Base-by-base conservation (phyloP, 2,329 filamentous ascomycete genomes). In the Neospermospora avenae region DNA sequence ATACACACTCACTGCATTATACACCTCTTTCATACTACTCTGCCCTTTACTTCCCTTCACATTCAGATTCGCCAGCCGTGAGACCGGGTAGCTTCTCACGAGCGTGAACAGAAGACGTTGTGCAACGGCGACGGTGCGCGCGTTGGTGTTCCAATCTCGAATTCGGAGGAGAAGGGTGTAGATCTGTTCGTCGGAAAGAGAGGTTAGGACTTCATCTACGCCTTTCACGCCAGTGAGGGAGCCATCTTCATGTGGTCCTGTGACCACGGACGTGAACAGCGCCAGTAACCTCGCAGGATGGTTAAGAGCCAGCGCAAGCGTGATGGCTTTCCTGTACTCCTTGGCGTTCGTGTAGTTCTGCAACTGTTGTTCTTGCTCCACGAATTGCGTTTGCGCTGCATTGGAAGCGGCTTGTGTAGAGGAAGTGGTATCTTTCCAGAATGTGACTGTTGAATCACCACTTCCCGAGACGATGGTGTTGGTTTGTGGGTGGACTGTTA, bases 141-240 rank as follows among this genome's bases (percentile, higher is more conserved):
- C 92, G 69, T 98, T 98, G 4, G 95, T 96, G 73, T 99, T 99
- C 95, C 95, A 99, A 76, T 99, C 95, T 48, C 96, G 84, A 46
- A 97, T 76, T 60, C 95, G 82, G 39, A 93, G 79, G 0, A 99
- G 82, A 14, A 99, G 82, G 6, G 85, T 80, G 75, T 91, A 96
- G 14, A 99, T 83, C 73, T 98, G 93, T 67, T 93, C 89, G 67
- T 95, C 88, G 4, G 88, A 88, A 5, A 99, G 80, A 13, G 78
- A 84, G n/a, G 81, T 84, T 0, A 99, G 79, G 0, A 96, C 93
- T 18, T 91, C 83, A 68, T 98, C 95, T 8, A 98, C 93, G 11
- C 86, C 84, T 59, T 77, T 80, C 16, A 86, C 73, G 0, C 89
- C 89, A 1, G 80, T 84, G 51, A 90, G 72, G 71, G 85, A 89